Conservation (phyloP, 2,329 filamentous ascomycete species). For the Gliomastix tumulicola region DNA sequence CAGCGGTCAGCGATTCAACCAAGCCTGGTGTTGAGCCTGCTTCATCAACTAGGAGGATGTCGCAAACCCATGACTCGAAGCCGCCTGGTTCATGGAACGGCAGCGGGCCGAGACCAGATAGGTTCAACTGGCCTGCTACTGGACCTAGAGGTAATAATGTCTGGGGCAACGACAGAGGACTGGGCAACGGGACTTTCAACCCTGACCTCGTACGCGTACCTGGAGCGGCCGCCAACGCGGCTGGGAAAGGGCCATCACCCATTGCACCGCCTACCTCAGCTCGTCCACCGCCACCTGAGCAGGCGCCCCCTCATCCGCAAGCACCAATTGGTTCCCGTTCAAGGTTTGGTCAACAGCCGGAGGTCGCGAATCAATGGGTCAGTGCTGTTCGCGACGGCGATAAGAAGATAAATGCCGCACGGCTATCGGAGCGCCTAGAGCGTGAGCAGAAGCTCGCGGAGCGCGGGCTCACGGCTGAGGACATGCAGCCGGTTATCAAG, state of each 20-base stretch:
- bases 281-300: constrained; percentile 15
- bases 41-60: constrained; percentile 16
- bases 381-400: constrained; percentile 37
- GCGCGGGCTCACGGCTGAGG: constrained; percentile 33
- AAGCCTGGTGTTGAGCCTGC: constrained; percentile 2
- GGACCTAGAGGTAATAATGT: constrained; percentile 41
- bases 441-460: constrained; percentile 14
- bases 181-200: constrained; percentile 74
- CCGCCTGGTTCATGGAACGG: constrained; percentile 29
- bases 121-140: neutral
- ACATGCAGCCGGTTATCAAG: constrained; percentile 40
- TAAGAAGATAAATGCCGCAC: constrained; percentile 30
- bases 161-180: constrained; percentile 66
- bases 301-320: constrained; percentile 17
- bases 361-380: constrained; percentile 33
- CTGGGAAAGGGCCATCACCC: constrained; percentile 34
- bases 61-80: constrained; percentile 23
- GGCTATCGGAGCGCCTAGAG: constrained; percentile 8
- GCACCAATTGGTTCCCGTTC: constrained; percentile 20
- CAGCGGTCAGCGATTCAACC: neutral
- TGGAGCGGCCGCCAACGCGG: constrained; percentile 22
- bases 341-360: constrained; percentile 19
- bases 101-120: constrained; percentile 31
- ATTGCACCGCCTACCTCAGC: constrained; percentile 27
- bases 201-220: constrained; percentile 48